Evolutionary conservation across 257 asterid species (phyloP).

Genomic region (Solanum chiquidenum): DNA sequence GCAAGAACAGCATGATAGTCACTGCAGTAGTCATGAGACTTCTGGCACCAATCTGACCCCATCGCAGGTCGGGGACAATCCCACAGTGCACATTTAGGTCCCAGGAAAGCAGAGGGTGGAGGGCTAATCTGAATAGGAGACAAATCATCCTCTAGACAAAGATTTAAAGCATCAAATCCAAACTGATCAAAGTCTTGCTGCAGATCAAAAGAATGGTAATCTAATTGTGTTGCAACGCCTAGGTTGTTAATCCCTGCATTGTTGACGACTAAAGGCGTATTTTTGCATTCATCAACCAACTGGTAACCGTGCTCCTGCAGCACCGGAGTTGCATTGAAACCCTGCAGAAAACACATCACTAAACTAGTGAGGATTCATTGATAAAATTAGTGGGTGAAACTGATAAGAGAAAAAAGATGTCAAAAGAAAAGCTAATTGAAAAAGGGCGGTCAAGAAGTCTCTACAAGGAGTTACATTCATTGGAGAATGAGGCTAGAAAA

Average conservation of each 20-base stretch:
- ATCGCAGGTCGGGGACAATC: conserved; percentile 49
- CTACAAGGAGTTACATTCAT: not conserved
- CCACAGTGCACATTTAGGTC: conserved; percentile 98
- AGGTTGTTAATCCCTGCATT: conserved; percentile 33
- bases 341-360: conserved; percentile 24
- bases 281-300: conserved; percentile 52
- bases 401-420: not conserved
- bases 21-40: conserved; percentile 36
- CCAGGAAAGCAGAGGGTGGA: conserved; percentile 91
- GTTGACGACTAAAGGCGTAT: conserved; percentile 34
- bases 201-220: conserved; percentile 42
- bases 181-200: conserved; percentile 62
- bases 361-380: not conserved
- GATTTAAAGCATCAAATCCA: conserved; percentile 42
- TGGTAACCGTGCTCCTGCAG: conserved; percentile 49
- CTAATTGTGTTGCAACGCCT: conserved; percentile 39
- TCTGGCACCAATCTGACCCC: conserved; percentile 26
- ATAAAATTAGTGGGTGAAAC: not conserved
- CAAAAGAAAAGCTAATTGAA: not conserved
- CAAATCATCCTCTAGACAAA: conserved; percentile 37
- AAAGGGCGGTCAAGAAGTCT: not conserved
- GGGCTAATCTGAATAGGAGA: conserved; percentile 52
- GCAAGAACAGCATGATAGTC: conserved; percentile 36
- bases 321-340: conserved; percentile 31
- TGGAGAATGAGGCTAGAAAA: not conserved